phyloP scores from a whole-genome alignment of 306 rosid genomes.

The Vigna radiata region DNA sequence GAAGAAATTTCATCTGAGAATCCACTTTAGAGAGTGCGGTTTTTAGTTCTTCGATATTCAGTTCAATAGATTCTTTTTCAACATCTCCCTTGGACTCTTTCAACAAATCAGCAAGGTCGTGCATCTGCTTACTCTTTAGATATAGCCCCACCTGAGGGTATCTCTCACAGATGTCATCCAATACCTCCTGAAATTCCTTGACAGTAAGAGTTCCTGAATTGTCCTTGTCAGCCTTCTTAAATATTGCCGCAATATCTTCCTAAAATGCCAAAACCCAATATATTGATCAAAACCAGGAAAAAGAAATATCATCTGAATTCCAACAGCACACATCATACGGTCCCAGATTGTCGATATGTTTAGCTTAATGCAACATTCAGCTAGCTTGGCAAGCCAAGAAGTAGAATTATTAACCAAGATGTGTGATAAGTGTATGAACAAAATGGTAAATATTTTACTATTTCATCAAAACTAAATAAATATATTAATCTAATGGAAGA shows the following conservation, averaged over 20 bases:
- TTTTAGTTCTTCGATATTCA: slow-evolving; percentile 80
- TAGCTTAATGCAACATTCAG: slow-evolving; percentile 15
- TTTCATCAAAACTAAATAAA: slow-evolving; percentile 10
- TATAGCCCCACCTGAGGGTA: slow-evolving; percentile 93
- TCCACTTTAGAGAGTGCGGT: slow-evolving; percentile 84
- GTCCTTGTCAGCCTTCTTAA: slow-evolving; percentile 86
- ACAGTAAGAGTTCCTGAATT: slow-evolving; percentile 92
- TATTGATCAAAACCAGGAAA: slow-evolving; percentile 14
- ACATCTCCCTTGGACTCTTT: slow-evolving; percentile 70
- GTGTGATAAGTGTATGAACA: neutral
- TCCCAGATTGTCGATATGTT: neutral
- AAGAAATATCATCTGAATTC: slow-evolving; percentile 26
- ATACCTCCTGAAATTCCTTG: slow-evolving; percentile 71
- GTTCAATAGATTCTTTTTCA: slow-evolving; percentile 65
- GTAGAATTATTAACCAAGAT: slow-evolving; percentile 21
- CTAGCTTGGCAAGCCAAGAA: slow-evolving; percentile 13
- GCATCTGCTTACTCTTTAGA: slow-evolving; percentile 79
- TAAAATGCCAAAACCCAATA: slow-evolving; percentile 45
- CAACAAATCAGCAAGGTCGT: slow-evolving; percentile 67
- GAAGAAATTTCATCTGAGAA: slow-evolving; percentile 91
- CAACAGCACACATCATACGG: slow-evolving; percentile 22
- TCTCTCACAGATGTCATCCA: slow-evolving; percentile 86
- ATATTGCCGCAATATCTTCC: slow-evolving; percentile 90
- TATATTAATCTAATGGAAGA: slow-evolving; percentile 14
- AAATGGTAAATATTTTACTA: slow-evolving; percentile 14